Conservation (phyloP, 1,284 basidiomycete genomes). For the Leucoagaricus sp. region DNA sequence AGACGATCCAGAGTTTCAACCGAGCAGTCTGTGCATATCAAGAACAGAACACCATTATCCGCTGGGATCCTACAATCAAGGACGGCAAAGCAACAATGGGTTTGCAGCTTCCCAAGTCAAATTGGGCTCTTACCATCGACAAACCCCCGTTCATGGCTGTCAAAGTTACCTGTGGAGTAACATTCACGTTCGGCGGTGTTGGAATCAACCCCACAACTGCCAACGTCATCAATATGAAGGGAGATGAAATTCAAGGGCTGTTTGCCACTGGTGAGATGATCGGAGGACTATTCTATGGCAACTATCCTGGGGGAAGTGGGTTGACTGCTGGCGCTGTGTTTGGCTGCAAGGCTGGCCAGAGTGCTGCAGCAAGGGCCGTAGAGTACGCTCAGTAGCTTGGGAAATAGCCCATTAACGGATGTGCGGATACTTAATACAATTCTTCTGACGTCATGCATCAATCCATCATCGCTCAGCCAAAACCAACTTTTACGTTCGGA, state of each 20-base stretch:
- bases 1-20: constrained; percentile 54
- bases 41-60: constrained; percentile 32
- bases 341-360: constrained; percentile 57
- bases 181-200: constrained; percentile 71
- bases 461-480: not conserved
- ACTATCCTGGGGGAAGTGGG: constrained; percentile 72
- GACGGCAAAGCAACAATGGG: constrained; percentile 55
- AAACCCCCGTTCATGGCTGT: constrained; percentile 60
- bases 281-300: constrained; percentile 59
- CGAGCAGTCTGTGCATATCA: constrained; percentile 37
- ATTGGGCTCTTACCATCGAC: constrained; percentile 62
- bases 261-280: constrained; percentile 71
- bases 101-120: constrained; percentile 43
- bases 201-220: constrained; percentile 57
- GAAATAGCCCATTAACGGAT: no score
- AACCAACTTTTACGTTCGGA: not conserved
- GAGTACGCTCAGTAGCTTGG: not conserved
- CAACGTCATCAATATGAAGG: constrained; percentile 48
- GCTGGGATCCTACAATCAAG: constrained; percentile 65
- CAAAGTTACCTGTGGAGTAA: constrained; percentile 67
- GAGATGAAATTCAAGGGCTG: constrained; percentile 48
- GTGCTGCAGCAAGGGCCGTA: constrained; percentile 35
- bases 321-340: constrained; percentile 69
- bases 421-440: no score
- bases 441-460: constrained; percentile 25